Evolutionary conservation across 2,329 filamentous ascomycete genomes (phyloP).

Genomic region (Lasiodiplodia sp.): DNA sequence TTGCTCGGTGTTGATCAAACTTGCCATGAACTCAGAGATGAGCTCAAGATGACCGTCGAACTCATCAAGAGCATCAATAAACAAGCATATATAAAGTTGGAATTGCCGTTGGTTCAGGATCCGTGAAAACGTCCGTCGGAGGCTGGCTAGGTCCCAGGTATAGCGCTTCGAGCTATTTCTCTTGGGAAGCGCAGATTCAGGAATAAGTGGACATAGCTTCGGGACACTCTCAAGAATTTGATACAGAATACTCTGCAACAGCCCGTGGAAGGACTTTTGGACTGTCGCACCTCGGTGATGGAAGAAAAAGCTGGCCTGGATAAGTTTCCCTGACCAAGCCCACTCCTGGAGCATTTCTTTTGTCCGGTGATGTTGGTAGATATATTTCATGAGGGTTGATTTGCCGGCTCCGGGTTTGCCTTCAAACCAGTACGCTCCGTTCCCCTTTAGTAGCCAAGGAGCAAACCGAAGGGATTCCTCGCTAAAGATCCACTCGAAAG

Average conservation of each 20-base stretch:
- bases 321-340: constrained; percentile 39
- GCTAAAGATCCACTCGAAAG: constrained; percentile 18
- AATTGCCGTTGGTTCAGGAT: not conserved
- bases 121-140: not conserved
- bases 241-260: constrained; percentile 48
- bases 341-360: constrained; percentile 43
- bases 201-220: not conserved
- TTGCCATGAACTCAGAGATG: not conserved
- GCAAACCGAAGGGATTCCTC: not conserved
- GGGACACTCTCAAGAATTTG: constrained; percentile 36
- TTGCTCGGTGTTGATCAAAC: not conserved
- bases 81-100: not conserved
- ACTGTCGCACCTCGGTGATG: constrained; percentile 50
- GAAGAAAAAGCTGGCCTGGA: constrained; percentile 51
- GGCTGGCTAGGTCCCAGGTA: not conserved
- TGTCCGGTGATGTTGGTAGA: constrained; percentile 34
- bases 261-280: constrained; percentile 52
- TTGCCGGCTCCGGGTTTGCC: constrained; percentile 58
- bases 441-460: not conserved
- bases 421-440: constrained; percentile 41
- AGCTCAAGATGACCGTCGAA: constrained; percentile 3
- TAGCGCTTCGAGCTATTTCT: not conserved
- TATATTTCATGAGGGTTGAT: constrained; percentile 51
- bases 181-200: not conserved
- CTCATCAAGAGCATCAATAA: constrained; percentile 25